phyloP scores from a whole-genome alignment of 768 basidiomycete genomes.

The Clitopilus passeckerianus region DNA sequence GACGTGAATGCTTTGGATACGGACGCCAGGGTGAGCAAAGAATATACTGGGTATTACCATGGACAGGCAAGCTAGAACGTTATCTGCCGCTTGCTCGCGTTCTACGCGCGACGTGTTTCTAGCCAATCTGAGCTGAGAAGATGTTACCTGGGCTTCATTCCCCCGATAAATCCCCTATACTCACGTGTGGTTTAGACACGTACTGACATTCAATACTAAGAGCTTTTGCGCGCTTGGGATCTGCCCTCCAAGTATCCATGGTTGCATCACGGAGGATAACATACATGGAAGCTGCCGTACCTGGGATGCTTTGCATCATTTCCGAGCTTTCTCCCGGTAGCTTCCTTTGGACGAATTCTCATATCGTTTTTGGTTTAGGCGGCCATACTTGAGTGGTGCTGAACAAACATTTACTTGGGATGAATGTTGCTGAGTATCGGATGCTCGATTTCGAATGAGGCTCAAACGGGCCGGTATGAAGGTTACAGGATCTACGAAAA shows the following conservation, averaged over 20 bases:
- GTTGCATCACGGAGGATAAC: constrained; percentile 10
- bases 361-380: not conserved
- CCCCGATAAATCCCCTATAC: not conserved
- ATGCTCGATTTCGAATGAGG: too few species aligned
- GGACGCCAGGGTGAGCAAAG: not conserved
- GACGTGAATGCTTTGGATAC: not conserved
- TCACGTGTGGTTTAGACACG: not conserved
- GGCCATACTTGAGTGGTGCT: too few species aligned
- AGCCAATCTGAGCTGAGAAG: not conserved
- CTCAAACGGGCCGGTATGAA: too few species aligned
- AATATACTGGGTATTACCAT: not conserved
- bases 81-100: not conserved
- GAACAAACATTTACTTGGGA: too few species aligned
- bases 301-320: constrained; percentile 2
- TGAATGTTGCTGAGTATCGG: too few species aligned
- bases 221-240: not conserved
- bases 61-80: not conserved
- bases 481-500: too few species aligned
- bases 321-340: constrained; percentile 14
- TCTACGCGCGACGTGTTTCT: not conserved
- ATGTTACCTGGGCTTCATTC: not conserved
- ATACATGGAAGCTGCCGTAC: not conserved
- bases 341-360: not conserved
- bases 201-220: not conserved
- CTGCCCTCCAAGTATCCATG: not conserved